These are phyloP conservation scores for Phaeophleospora eucalypticola DNA, from an alignment of 2,329 filamentous ascomycete genomes.

Conservation along the genomic window DNA sequence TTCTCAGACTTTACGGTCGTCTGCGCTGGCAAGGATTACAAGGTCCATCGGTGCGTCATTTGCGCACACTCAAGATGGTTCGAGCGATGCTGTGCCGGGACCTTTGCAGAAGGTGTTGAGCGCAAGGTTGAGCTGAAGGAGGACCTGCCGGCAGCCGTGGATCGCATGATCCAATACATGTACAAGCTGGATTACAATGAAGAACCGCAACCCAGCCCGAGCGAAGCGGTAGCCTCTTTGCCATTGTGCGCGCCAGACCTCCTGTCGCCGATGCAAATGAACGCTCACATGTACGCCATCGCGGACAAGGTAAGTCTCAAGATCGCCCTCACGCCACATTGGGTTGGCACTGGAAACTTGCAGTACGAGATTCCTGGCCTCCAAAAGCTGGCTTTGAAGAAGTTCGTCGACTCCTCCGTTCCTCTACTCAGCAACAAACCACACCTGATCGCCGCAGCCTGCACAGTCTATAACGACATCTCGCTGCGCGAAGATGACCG, in stretches of 20 bases:
- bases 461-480: constrained; percentile 1
- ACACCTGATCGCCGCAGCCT: neutral
- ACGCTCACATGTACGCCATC: constrained; percentile 10
- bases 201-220: no score
- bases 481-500: neutral
- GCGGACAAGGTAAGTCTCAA: constrained; percentile 12
- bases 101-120: constrained; percentile 2
- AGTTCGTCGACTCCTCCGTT: constrained; percentile 4
- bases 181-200: constrained; percentile 12
- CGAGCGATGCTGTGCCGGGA: neutral
- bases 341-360: constrained; percentile 2
- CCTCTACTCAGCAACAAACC: neutral
- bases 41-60: constrained; percentile 7
- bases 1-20: constrained; percentile 9
- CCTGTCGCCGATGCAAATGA: neutral
- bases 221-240: no score
- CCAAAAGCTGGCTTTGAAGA: constrained; percentile 6
- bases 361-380: constrained; percentile 10
- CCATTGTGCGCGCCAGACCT: neutral
- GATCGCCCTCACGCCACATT: neutral
- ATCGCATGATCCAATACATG: constrained; percentile 17
- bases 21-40: constrained; percentile 5
- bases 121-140: constrained; percentile 11
- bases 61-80: constrained; percentile 10
- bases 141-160: constrained; percentile 5